These are phyloP conservation scores for Pseudopediastrum boryanum DNA, from an alignment of 139 green algal species.

Conservation along the genomic window DNA sequence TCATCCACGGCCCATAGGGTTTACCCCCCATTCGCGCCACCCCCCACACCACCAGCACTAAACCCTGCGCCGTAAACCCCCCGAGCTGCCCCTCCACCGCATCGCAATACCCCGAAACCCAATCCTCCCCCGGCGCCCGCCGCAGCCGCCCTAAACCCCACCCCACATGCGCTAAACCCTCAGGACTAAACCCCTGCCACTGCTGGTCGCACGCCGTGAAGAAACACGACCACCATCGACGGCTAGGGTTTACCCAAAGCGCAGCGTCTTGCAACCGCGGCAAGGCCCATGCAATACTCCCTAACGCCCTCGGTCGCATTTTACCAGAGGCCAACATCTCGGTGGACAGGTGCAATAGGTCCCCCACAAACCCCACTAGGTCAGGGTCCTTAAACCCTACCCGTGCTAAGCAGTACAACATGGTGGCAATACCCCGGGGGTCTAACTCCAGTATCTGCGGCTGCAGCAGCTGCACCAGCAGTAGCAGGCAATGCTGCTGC, in stretches of 20 bases:
- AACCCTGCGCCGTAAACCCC: constrained; percentile 13
- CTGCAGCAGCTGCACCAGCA: not conserved
- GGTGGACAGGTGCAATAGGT: constrained; percentile 30
- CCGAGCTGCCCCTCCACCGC: constrained; percentile 2
- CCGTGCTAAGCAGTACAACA: not conserved
- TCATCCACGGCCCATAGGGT: not conserved
- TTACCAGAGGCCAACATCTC: constrained; percentile 5
- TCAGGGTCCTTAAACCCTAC: not conserved
- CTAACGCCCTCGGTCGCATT: constrained; percentile 2
- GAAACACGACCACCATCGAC: constrained; percentile 15
- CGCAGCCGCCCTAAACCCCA: not conserved
- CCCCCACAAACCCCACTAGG: not conserved
- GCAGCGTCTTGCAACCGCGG: not conserved
- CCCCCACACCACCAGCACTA: constrained; percentile 27
- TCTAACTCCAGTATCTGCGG: constrained; percentile 30
- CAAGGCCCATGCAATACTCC: not conserved
- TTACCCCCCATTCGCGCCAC: not conserved
- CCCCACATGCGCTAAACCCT: constrained; percentile 32
- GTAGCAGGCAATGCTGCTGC: not conserved
- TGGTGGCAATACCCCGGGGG: not conserved
- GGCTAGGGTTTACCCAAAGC: constrained; percentile 5
- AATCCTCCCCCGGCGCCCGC: not conserved
- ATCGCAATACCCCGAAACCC: not conserved
- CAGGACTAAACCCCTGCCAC: constrained; percentile 17
- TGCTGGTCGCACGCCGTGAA: not conserved